Conservation (phyloP, 1,284 basidiomycete species). For the Cryptococcus wingfieldii region DNA sequence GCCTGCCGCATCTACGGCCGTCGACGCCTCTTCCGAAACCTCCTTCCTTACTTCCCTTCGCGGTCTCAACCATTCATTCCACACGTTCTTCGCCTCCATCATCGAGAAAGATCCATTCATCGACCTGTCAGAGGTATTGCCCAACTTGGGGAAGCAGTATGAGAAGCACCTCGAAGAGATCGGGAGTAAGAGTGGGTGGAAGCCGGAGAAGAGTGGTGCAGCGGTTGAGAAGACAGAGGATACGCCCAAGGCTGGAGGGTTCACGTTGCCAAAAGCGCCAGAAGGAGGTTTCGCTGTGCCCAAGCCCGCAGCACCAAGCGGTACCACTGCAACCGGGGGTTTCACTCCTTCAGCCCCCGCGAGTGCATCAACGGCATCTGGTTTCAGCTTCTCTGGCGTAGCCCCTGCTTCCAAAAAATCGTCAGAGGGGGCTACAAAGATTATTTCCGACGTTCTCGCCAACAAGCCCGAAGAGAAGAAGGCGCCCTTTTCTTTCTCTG, state of each 20-base stretch:
- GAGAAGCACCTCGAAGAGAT: slow-evolving; percentile 58
- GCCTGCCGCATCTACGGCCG: not conserved
- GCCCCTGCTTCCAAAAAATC: slow-evolving; percentile 23
- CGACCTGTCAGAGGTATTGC: slow-evolving; percentile 56
- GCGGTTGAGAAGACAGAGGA: slow-evolving; percentile 7
- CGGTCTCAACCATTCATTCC: slow-evolving; percentile 71
- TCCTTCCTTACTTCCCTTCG: slow-evolving; percentile 70
- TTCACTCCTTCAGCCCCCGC: slow-evolving; percentile 9
- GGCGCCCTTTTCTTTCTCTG: slow-evolving; percentile 13
- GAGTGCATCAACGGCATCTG: not conserved
- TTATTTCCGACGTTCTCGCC: slow-evolving; percentile 35
- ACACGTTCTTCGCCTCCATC: slow-evolving; percentile 60
- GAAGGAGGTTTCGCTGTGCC: slow-evolving; percentile 9
- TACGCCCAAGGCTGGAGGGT: slow-evolving; percentile 23
- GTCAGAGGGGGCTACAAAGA: slow-evolving; percentile 29
- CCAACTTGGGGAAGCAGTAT: slow-evolving; percentile 60
- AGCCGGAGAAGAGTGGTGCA: slow-evolving; percentile 15
- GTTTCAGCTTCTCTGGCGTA: not conserved
- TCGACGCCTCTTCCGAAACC: slow-evolving; percentile 25
- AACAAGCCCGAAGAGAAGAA: slow-evolving; percentile 15
- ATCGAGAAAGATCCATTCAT: slow-evolving; percentile 70
- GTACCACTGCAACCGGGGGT: slow-evolving; percentile 15
- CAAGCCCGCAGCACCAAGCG: slow-evolving; percentile 3
- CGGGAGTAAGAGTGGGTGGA: slow-evolving; percentile 51
- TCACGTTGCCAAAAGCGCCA: slow-evolving; percentile 12